Base-by-base conservation (phyloP, 106 monocot genomes). In the Dioscorea zingiberensis region DNA sequence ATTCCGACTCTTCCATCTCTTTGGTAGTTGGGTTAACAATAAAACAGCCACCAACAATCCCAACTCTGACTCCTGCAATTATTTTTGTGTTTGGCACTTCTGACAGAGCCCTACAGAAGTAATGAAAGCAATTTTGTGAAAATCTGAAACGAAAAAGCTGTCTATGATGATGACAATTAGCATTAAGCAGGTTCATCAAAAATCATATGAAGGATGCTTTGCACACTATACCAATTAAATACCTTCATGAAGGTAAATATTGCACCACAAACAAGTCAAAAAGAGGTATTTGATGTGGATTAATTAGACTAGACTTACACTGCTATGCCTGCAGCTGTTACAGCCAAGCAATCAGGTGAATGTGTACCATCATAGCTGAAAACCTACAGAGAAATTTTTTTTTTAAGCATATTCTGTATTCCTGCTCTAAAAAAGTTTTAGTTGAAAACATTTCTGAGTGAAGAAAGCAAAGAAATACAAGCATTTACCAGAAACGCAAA, bases 291-390 rank as follows among this genome's bases (percentile, higher is more conserved):
- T 38, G 9, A 38, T 8, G 38, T 2, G 38, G 38, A 38, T 38
- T 38, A 38, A 6, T 38, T 38, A 38, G 38, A 38, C 10, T 38
- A 44, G 55, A 76, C 85, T 71, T 88, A 97, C 95, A 97, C 81
- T 62, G 95, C 91, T 85, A 97, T 88, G 48, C 95, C 95, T 65
- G 95, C 91, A 65, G 91, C 95, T 58, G 95, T 97, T 71, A 97
- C 63, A 53, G 95, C 95, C 80, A 97, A 85, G 59, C 91, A 91
- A 80, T 97, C 95, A 16, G 95, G 95, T 27, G 91, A 91, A 75
- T 97, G 95, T 63, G 88, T 73, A 62, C 95, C 91, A 85, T 97
- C 95, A 76, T 97, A 97, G 72, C 95, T 97, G 47, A 91, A 97
- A 65, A 97, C 95, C 95, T 97, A 75, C n/a, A 24, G 22, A 21